These are phyloP conservation scores for Sugiyamaella grinbergsii DNA, from an alignment of 1,139 yeast genomes.

Conservation along the genomic window DNA sequence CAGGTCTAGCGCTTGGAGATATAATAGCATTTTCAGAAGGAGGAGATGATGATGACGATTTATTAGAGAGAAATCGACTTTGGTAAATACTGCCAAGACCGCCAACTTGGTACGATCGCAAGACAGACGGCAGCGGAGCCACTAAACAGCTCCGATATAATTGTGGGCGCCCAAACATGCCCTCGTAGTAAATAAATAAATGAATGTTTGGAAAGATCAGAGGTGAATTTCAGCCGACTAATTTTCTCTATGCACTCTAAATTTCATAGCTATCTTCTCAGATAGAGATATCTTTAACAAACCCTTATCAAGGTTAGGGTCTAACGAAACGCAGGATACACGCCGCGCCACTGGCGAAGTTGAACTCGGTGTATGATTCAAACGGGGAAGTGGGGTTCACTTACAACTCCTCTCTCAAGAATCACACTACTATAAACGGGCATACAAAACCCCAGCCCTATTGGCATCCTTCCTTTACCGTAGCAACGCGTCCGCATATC, in stretches of 20 bases:
- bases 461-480: background rate
- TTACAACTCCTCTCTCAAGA: too few relatives aligned
- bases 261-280: too few relatives aligned
- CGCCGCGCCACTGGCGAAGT: too few relatives aligned
- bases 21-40: background rate
- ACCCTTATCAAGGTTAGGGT: background rate
- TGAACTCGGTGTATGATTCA: too few relatives aligned
- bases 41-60: background rate
- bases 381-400: too few relatives aligned
- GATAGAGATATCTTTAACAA: too few relatives aligned
- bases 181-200: too few relatives aligned
- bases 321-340: too few relatives aligned
- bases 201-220: too few relatives aligned
- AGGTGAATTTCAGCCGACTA: too few relatives aligned
- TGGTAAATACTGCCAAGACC: background rate
- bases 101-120: background rate
- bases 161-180: background rate
- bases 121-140: background rate
- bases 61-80: background rate
- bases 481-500: conserved; percentile 9
- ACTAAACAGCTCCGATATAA: background rate
- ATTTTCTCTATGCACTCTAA: background rate
- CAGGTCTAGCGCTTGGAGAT: background rate
- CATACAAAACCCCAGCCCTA: background rate
- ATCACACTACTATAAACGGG: too few relatives aligned